Conservation (phyloP, 257 asterid species). For the Voacanga thouarsii region DNA sequence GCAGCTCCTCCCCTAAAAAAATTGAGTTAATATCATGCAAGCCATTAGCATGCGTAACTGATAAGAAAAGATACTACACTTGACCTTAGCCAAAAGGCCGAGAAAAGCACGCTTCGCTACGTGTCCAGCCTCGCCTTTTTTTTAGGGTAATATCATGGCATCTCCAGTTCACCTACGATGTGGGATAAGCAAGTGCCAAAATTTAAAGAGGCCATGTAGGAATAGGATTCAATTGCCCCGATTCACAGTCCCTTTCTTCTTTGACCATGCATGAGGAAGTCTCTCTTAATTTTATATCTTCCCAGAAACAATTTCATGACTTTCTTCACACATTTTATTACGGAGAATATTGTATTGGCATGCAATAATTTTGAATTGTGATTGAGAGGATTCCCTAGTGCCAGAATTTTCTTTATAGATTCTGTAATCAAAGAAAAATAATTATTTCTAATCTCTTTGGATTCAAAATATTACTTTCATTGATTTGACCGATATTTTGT, state of each 20-base stretch:
- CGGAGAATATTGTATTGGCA: no score
- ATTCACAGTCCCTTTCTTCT: neutral
- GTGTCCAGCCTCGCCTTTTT: neutral
- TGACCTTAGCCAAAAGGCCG: conserved; percentile 59
- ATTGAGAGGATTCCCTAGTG: no score
- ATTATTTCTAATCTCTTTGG: no score
- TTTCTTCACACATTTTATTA: no score
- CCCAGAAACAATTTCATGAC: no score
- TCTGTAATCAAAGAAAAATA: no score
- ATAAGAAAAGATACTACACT: conserved; percentile 44
- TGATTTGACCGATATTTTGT: no score
- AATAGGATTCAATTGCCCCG: neutral
- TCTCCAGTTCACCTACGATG: neutral
- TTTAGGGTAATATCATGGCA: neutral
- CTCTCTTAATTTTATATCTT: no score
- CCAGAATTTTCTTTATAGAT: no score
- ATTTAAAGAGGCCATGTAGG: no score
- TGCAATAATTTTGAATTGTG: no score
- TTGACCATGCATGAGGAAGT: neutral
- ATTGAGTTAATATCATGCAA: conserved; percentile 1
- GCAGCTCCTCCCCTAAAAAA: neutral
- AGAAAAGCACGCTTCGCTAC: conserved; percentile 13
- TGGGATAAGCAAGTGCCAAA: neutral
- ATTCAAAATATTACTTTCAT: no score
- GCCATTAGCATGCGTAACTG: neutral